A percentile compares a stretch with the other conserved stretches of the same genome.
Conservation (phyloP, 139 green algal genomes). For the Tetradesmus lagerheimii region DNA sequence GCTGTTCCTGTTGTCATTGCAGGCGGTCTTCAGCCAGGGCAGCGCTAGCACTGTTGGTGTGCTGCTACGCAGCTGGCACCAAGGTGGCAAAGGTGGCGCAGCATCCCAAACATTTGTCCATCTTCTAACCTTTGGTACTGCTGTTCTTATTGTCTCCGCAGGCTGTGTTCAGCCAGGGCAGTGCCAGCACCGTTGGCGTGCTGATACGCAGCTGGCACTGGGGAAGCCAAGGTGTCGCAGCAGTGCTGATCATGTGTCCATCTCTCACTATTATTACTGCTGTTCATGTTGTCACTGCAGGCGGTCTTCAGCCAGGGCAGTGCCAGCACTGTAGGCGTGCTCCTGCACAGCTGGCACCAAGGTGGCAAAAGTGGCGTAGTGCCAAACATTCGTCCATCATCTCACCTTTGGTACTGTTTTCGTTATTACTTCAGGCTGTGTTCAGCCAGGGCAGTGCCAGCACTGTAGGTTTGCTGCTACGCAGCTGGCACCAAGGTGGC, state of each 20-base stretch:
- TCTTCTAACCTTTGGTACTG: no score
- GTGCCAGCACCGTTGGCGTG: constrained; percentile 44
- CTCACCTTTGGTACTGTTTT: no score
- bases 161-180: constrained; percentile 36
- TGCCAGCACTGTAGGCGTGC: constrained; percentile 48
- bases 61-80: constrained; percentile 58
- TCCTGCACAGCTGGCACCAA: constrained; percentile 77
- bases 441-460: constrained; percentile 37
- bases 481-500: constrained; percentile 71
- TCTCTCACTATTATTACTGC: no score
- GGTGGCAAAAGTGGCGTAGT: constrained; percentile 76
- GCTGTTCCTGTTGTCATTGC: background rate
- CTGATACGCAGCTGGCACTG: constrained; percentile 59
- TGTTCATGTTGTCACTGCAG: background rate
- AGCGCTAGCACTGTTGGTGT: constrained; percentile 46
- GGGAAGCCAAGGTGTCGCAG: no score
- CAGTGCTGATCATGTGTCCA: no score
- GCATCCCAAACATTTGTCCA: no score
- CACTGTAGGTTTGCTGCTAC: constrained; percentile 67
- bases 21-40: constrained; percentile 37
- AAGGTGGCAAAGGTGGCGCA: no score
- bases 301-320: constrained; percentile 31
- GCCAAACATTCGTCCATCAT: no score
- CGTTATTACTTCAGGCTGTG: background rate
- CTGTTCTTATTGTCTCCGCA: background rate